phyloP scores from a whole-genome alignment of 768 basidiomycete species.

The Russula sp. region DNA sequence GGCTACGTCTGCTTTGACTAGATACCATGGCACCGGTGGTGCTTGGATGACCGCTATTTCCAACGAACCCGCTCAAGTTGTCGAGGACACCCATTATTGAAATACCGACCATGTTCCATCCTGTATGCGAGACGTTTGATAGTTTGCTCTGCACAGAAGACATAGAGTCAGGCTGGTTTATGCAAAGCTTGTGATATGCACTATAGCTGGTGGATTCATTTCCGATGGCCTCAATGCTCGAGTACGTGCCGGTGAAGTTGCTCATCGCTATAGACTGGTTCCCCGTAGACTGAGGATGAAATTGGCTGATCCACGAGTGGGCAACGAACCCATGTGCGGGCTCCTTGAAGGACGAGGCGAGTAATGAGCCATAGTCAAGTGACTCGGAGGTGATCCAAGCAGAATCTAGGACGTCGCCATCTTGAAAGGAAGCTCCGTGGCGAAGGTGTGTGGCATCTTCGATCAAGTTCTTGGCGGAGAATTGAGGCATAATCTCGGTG shows the following conservation, averaged over 20 bases:
- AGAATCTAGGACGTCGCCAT: not conserved
- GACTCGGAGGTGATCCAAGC: constrained; percentile 11
- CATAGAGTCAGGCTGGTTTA: too few relatives aligned
- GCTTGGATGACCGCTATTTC: too few relatives aligned
- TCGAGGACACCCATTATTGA: too few relatives aligned
- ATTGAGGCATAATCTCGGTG: constrained; percentile 26
- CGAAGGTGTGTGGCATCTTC: constrained; percentile 46
- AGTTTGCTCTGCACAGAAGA: too few relatives aligned
- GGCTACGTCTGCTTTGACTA: too few relatives aligned
- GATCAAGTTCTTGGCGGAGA: constrained; percentile 73
- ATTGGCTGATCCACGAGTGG: too few relatives aligned
- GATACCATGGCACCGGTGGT: too few relatives aligned
- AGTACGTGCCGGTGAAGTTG: constrained; percentile 48
- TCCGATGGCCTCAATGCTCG: constrained; percentile 44
- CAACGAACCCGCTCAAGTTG: too few relatives aligned
- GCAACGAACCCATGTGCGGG: constrained; percentile 27
- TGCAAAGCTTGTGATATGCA: constrained; percentile 53
- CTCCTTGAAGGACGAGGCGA: constrained; percentile 12
- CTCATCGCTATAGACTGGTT: constrained; percentile 61
- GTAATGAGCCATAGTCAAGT: too few relatives aligned
- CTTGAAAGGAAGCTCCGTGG: constrained; percentile 10
- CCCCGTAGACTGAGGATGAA: too few relatives aligned
- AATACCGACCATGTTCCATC: too few relatives aligned
- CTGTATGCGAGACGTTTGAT: too few relatives aligned
- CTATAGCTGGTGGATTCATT: constrained; percentile 28